These are phyloP conservation scores for Talaromyces verruculosus DNA, from an alignment of 2,329 filamentous ascomycete genomes.

Conservation along the genomic window DNA sequence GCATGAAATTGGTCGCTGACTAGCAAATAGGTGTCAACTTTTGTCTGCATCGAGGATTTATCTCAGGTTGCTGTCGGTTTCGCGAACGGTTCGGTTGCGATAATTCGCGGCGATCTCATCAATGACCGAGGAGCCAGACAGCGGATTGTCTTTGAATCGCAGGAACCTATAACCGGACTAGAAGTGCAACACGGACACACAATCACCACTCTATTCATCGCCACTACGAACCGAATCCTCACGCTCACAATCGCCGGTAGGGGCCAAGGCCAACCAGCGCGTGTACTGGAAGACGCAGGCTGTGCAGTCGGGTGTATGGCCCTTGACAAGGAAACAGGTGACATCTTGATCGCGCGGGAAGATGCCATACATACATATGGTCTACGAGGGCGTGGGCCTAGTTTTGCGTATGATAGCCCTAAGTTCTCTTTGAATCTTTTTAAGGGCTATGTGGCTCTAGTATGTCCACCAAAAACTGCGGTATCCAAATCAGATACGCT, in stretches of 20 bases:
- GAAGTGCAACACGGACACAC: slow-evolving; percentile 66
- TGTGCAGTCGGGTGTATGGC: slow-evolving; percentile 96
- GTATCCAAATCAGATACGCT: slow-evolving; percentile 59
- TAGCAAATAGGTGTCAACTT: slow-evolving; percentile 65
- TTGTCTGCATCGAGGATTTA: slow-evolving; percentile 81
- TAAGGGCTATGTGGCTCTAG: slow-evolving; percentile 81
- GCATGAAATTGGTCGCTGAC: background rate
- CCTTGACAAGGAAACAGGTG: slow-evolving; percentile 72
- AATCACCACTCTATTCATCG: slow-evolving; percentile 78
- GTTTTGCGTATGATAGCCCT: slow-evolving; percentile 85
- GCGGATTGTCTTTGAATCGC: slow-evolving; percentile 91
- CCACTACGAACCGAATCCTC: slow-evolving; percentile 83
- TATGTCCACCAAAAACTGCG: slow-evolving; percentile 71
- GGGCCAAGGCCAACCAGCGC: slow-evolving; percentile 84
- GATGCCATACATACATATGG: slow-evolving; percentile 96
- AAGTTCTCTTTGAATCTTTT: slow-evolving; percentile 80
- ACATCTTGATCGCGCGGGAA: slow-evolving; percentile 87
- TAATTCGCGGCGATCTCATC: slow-evolving; percentile 90
- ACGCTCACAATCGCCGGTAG: slow-evolving; percentile 83
- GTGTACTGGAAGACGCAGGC: slow-evolving; percentile 83
- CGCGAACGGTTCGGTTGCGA: slow-evolving; percentile 88
- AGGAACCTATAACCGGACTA: slow-evolving; percentile 92
- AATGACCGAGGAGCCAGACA: slow-evolving; percentile 94
- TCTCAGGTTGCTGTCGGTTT: slow-evolving; percentile 94
- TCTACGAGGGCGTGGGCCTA: slow-evolving; percentile 77